phyloP scores from a whole-genome alignment of 108 stramenopile genomes.

The Nannochloropsis granulata region DNA sequence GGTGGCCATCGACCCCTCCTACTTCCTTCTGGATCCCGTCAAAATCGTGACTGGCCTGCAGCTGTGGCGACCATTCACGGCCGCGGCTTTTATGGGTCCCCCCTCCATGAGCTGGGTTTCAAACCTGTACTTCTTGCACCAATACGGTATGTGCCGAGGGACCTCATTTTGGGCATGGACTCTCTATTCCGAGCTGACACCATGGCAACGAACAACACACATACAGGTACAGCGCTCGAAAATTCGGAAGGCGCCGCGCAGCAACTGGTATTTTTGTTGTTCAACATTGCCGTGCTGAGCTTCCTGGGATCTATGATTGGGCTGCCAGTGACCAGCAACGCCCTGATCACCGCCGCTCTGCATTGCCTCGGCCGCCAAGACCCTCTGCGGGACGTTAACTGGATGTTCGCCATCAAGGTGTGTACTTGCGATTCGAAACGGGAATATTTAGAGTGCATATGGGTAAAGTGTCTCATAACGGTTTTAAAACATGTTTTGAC shows the following conservation, averaged over 20 bases:
- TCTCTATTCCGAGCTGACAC: not conserved
- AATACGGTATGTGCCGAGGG: constrained; percentile 9
- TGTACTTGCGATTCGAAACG: not conserved
- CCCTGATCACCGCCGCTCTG: not conserved
- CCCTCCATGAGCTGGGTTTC: constrained; percentile 12
- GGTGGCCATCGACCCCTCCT: not conserved
- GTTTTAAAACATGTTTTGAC: not conserved
- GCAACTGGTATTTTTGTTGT: not conserved
- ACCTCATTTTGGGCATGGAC: not conserved
- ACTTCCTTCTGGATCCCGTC: not conserved
- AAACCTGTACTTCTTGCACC: constrained; percentile 16
- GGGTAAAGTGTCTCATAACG: not conserved
- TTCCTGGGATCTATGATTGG: not conserved
- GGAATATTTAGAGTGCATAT: not conserved
- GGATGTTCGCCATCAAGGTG: not conserved
- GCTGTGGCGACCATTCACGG: constrained; percentile 22
- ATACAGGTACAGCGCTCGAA: not conserved
- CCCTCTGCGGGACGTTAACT: constrained; percentile 1
- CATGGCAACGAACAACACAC: not conserved
- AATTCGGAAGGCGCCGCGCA: not conserved
- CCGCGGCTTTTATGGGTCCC: constrained; percentile 14
- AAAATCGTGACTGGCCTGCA: not conserved
- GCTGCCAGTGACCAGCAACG: not conserved
- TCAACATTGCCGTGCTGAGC: constrained; percentile 2
- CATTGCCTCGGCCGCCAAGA: constrained; percentile 1